Evolutionary conservation across 176 grass and related monocot species (phyloP).

Genomic region (Thalia dealbata): DNA sequence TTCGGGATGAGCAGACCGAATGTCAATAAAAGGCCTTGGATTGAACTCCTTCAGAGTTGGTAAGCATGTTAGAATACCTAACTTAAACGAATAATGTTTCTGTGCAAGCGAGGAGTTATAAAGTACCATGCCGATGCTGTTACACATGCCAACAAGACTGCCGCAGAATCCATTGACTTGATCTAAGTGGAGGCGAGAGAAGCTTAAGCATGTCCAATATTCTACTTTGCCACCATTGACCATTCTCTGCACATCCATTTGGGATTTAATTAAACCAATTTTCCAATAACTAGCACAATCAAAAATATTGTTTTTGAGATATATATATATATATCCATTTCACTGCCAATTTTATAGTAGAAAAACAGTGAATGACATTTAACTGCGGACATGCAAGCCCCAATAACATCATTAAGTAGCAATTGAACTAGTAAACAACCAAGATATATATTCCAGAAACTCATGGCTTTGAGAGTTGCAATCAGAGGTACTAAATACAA

Average conservation of each 20-base stretch:
- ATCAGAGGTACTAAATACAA: not conserved
- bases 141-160: slow-evolving; percentile 23
- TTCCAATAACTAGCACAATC: not conserved
- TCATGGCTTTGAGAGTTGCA: not conserved
- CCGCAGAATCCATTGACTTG: slow-evolving; percentile 30
- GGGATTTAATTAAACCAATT: not conserved
- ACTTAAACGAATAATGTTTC: not conserved
- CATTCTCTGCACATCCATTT: slow-evolving; percentile 24
- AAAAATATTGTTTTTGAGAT: not conserved
- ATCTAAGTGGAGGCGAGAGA: slow-evolving; percentile 27
- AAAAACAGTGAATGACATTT: no score
- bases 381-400: no score
- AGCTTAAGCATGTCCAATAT: slow-evolving; percentile 42
- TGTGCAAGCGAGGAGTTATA: not conserved
- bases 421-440: not conserved
- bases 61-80: slow-evolving; percentile 16
- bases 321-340: not conserved
- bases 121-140: slow-evolving; percentile 45
- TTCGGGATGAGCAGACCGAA: slow-evolving; percentile 15
- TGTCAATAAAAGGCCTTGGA: slow-evolving; percentile 28
- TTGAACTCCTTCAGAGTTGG: slow-evolving; percentile 35
- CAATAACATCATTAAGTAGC: no score
- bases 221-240: slow-evolving; percentile 37
- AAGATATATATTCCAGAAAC: not conserved
- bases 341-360: no score